Base-by-base conservation (phyloP, 495 filamentous ascomycete genomes). In the Terfezia claveryi region DNA sequence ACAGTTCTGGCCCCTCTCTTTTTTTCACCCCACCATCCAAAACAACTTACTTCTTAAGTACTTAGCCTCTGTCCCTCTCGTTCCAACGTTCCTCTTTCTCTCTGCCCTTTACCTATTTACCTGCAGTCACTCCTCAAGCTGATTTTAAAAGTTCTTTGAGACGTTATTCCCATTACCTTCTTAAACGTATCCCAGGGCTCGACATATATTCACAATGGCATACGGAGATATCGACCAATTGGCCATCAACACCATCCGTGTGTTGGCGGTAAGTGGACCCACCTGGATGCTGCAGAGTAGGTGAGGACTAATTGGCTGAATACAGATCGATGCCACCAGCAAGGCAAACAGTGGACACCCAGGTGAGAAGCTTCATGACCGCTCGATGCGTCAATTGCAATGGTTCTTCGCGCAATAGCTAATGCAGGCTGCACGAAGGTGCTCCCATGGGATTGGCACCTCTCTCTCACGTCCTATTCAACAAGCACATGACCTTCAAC, bases 381-480 rank as follows among this genome's bases (percentile, higher is more conserved):
- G 27, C 27, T 32, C 27, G 7, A 32, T 32, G 27, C 27, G 7
- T 32, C 27, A 32, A 32, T 32, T 32, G 7, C 27, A 32, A 32
- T 32, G 27, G 27, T 32, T 32, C 27, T 1, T 7, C 27, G 2
- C 27, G 27, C 27, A 32, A 32, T 5, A 32, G 27, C 27, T 32
- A 32, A 32, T 2, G 4, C 27, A 32, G 7, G 27, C 27, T 32
- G 27, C 4, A 32, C 17, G 41, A 14, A 46, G 91, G 91, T 76
- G 91, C 91, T 64, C 91, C 91, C 62, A 99, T 99, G 88, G 88
- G 88, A 73, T 85, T 98, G 91, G 91, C 91, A 65, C 91, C 92
- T 50, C 80, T 88, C 64, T 80, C 91, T 70, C 91, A 99, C 77
- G 83, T 99, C 66, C 82, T 99, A 61, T 99, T 86, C 75, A 93